Evolutionary conservation across 495 filamentous ascomycete genomes (phyloP).

Genomic region (Hypomontagnella monticulosa): DNA sequence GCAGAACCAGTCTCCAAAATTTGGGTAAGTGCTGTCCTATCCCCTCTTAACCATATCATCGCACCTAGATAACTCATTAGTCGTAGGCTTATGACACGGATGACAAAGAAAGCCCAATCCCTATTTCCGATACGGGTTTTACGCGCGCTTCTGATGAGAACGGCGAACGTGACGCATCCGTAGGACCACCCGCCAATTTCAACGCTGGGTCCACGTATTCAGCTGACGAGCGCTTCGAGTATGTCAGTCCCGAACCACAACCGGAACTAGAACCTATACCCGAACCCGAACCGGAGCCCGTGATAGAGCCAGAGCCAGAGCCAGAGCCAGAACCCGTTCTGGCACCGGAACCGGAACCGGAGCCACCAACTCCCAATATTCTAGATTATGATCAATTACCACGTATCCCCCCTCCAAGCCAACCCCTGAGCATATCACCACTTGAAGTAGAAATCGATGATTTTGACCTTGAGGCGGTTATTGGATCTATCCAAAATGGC

Average conservation of each 20-base stretch:
- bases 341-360: no score
- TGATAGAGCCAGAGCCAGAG: not conserved
- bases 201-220: slow-evolving; percentile 22
- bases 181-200: slow-evolving; percentile 14
- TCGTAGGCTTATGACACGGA: slow-evolving; percentile 12
- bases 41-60: not conserved
- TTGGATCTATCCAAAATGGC: slow-evolving; percentile 44
- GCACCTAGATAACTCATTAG: slow-evolving; percentile 8
- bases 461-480: slow-evolving; percentile 36
- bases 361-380: not conserved
- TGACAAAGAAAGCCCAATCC: slow-evolving; percentile 21
- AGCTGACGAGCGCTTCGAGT: slow-evolving; percentile 18
- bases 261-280: not conserved
- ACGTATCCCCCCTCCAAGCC: slow-evolving; percentile 7
- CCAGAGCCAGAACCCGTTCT: no score
- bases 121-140: slow-evolving; percentile 16
- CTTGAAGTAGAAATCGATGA: slow-evolving; percentile 3
- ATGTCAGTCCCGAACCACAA: slow-evolving; percentile 4
- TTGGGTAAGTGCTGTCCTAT: slow-evolving; percentile 6
- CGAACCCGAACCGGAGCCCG: no score
- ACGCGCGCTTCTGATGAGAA: slow-evolving; percentile 22
- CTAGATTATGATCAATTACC: slow-evolving; percentile 30
- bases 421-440: not conserved
- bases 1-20: slow-evolving; percentile 7
- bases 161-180: slow-evolving; percentile 17